phyloP scores from a whole-genome alignment of 208 protist genomes.

The Trypanosoma mega region DNA sequence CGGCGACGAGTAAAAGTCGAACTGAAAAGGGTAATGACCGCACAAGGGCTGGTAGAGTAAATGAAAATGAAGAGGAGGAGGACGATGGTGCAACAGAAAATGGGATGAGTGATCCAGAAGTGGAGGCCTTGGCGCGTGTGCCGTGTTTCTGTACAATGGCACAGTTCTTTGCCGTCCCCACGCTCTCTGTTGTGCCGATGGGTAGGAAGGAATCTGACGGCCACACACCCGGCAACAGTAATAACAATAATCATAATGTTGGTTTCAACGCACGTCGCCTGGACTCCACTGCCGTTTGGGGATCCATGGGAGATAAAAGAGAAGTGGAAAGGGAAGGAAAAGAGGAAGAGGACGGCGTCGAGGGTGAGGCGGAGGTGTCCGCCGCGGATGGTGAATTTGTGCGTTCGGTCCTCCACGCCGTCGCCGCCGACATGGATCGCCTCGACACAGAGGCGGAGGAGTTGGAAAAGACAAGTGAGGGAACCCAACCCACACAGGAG shows the following conservation, averaged over 20 bases:
- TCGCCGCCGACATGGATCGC: slow-evolving; percentile 8
- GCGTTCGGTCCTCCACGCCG: slow-evolving; percentile 4
- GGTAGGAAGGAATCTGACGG: too few species aligned
- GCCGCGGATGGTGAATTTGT: slow-evolving; percentile 2
- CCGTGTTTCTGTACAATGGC: too few species aligned
- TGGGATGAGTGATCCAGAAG: too few species aligned
- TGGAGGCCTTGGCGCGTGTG: too few species aligned
- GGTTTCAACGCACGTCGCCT: too few species aligned
- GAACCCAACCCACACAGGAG: slow-evolving; percentile 16
- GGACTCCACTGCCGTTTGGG: too few species aligned
- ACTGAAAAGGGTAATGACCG: neutral
- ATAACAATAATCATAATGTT: neutral
- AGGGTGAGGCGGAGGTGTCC: slow-evolving; percentile 10
- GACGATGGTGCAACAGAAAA: too few species aligned
- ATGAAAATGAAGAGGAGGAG: too few species aligned
- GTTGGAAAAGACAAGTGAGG: slow-evolving; percentile 13
- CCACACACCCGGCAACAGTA: neutral
- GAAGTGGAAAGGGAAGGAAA: slow-evolving; percentile 2
- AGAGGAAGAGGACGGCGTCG: slow-evolving; percentile 6
- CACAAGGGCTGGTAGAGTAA: too few species aligned
- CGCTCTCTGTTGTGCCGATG: too few species aligned
- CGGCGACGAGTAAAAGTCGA: neutral
- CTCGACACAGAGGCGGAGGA: slow-evolving; percentile 6
- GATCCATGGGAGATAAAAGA: neutral
- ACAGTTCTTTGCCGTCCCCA: too few species aligned